Percentiles rank a stretch among this genome's conserved stretches.
These are phyloP conservation scores for Spathaspora girioi DNA, from an alignment of 805 yeast species.

Conservation along the genomic window DNA sequence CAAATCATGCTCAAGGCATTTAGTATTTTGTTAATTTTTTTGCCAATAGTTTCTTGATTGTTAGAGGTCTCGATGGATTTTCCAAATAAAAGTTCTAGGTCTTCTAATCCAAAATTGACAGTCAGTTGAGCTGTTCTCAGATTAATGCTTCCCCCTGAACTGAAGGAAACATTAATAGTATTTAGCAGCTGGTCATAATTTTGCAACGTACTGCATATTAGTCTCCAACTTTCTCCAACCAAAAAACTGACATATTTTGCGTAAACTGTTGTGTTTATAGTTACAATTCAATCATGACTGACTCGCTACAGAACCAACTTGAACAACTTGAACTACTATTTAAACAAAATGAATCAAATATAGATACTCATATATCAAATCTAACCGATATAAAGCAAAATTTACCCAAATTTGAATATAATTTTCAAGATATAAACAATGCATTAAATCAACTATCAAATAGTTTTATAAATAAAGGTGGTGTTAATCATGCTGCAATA, in stretches of 20 bases:
- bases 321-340: constrained; percentile 10
- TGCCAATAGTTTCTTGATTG: no score
- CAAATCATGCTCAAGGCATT: no score
- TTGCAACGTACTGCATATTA: no score
- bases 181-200: no score
- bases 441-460: not conserved
- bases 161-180: not conserved
- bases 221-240: not conserved
- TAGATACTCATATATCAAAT: constrained; percentile 7
- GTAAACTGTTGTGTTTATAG: no score
- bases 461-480: not conserved
- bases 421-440: not conserved
- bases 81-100: no score
- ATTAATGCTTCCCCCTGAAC: no score
- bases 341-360: constrained; percentile 6
- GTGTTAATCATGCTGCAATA: not conserved
- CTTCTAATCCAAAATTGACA: no score
- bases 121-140: no score
- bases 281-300: not conserved
- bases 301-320: constrained; percentile 6
- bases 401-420: not conserved
- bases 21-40: no score
- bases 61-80: no score
- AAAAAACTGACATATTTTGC: not conserved
- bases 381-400: constrained; percentile 3